Conservation (phyloP, 345 rosid species). For the Barbarea vulgaris region DNA sequence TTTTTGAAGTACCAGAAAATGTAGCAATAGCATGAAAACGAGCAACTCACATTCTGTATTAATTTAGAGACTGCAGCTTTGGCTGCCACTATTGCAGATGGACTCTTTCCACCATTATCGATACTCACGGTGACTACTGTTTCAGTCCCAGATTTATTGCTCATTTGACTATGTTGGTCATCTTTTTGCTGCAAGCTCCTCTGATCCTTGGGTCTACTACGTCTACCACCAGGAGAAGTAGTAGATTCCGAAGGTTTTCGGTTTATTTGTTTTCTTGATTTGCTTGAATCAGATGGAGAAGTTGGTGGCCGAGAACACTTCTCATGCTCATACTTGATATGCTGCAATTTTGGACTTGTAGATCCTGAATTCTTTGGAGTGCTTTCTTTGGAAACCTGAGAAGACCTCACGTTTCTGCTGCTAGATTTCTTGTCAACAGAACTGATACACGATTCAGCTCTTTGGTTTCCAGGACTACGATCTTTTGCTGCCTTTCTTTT, state of each 20-base stretch:
- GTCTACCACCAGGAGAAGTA: slow-evolving; percentile 59
- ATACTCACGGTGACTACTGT: slow-evolving; percentile 40
- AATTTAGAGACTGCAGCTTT: slow-evolving; percentile 45
- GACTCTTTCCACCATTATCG: slow-evolving; percentile 46
- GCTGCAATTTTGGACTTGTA: slow-evolving; percentile 72
- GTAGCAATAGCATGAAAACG: slow-evolving; percentile 22
- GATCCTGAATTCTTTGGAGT: slow-evolving; percentile 54
- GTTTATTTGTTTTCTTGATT: slow-evolving; percentile 55
- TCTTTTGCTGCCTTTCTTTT: slow-evolving; percentile 48
- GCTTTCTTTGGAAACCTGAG: slow-evolving; percentile 52
- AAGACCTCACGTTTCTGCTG: slow-evolving; percentile 49
- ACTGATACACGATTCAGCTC: slow-evolving; percentile 40
- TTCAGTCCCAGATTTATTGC: slow-evolving; percentile 62
- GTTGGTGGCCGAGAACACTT: slow-evolving; percentile 74
- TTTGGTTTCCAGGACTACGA: slow-evolving; percentile 46
- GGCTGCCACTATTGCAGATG: slow-evolving; percentile 40
- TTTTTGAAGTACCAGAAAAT: background rate
- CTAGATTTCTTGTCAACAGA: slow-evolving; percentile 52
- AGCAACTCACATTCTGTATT: slow-evolving; percentile 50
- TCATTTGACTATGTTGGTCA: slow-evolving; percentile 63
- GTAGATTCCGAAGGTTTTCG: slow-evolving; percentile 45
- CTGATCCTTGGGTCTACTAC: slow-evolving; percentile 47
- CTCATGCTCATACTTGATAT: slow-evolving; percentile 63
- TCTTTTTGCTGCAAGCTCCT: slow-evolving; percentile 50
- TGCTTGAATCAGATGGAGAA: slow-evolving; percentile 61